phyloP scores from a whole-genome alignment of 306 rosid species.

The Quercus agrifolia region DNA sequence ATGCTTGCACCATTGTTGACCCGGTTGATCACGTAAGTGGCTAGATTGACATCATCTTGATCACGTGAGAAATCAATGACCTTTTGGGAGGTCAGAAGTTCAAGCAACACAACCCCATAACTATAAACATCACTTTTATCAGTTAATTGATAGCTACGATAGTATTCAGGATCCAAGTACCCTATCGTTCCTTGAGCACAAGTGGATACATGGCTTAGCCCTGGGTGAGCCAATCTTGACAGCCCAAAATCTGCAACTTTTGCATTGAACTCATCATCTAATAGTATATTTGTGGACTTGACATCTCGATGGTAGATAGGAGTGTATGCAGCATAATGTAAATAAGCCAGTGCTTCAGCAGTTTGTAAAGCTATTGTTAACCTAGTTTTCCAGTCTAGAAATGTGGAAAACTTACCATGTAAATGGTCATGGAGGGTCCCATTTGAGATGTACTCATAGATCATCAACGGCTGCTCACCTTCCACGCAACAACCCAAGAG shows the following conservation, averaged over 20 bases:
- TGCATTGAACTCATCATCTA: constrained; percentile 61
- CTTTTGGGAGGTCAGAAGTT: constrained; percentile 79
- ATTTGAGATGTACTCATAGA: constrained; percentile 85
- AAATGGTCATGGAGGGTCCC: constrained; percentile 92
- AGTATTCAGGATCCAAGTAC: constrained; percentile 93
- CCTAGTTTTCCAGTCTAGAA: constrained; percentile 85
- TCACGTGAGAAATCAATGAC: constrained; percentile 79
- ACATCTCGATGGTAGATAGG: constrained; percentile 97
- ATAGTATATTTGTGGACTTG: constrained; percentile 86
- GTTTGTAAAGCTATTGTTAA: constrained; percentile 79
- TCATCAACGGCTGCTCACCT: constrained; percentile 82
- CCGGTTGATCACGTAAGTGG: constrained; percentile 55
- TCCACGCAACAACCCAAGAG: constrained; percentile 90
- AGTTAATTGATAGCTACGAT: constrained; percentile 72
- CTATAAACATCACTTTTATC: constrained; percentile 98
- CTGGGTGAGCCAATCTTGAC: constrained; percentile 85
- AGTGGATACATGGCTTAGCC: constrained; percentile 88
- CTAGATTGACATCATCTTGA: constrained; percentile 70
- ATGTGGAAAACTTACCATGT: constrained; percentile 59
- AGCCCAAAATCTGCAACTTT: constrained; percentile 94
- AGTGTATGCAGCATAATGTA: constrained; percentile 80
- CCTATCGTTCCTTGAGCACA: constrained; percentile 99
- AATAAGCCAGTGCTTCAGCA: constrained; percentile 82
- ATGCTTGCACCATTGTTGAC: constrained; percentile 43
- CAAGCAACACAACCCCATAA: constrained; percentile 85